phyloP scores from a whole-genome alignment of 768 basidiomycete genomes.

The Psilocybe subaeruginosa region DNA sequence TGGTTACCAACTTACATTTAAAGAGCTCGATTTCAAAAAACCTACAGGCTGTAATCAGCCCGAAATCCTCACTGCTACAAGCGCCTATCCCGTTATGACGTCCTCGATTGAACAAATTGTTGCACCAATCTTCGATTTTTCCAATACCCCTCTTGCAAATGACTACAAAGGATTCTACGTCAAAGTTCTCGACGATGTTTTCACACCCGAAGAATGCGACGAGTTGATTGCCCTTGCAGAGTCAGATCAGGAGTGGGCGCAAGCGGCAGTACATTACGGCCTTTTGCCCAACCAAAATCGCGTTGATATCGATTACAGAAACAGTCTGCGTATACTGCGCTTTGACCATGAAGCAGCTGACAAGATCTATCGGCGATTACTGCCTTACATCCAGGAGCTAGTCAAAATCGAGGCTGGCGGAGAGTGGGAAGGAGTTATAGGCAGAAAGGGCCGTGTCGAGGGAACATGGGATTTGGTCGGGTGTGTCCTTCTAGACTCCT shows the following conservation, averaged over 20 bases:
- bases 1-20: no score
- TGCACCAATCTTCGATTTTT: constrained; percentile 39
- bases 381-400: constrained; percentile 41
- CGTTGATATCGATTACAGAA: constrained; percentile 40
- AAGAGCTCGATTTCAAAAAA: no score
- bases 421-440: constrained; percentile 36
- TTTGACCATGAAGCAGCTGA: constrained; percentile 36
- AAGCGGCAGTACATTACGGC: constrained; percentile 37
- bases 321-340: constrained; percentile 41
- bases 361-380: constrained; percentile 37
- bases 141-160: constrained; percentile 33
- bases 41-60: background rate
- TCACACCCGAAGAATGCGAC: constrained; percentile 43
- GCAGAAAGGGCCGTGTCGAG: constrained; percentile 21
- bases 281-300: constrained; percentile 27
- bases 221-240: constrained; percentile 39
- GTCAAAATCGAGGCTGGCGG: constrained; percentile 32
- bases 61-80: background rate
- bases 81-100: background rate
- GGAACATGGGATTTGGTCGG: constrained; percentile 40
- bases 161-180: constrained; percentile 41
- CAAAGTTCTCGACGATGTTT: constrained; percentile 44
- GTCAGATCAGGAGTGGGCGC: constrained; percentile 37
- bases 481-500: constrained; percentile 16
- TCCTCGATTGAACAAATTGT: background rate